Conservation (phyloP, 164 flowering plant genomes). For the Vitis amurensis region DNA sequence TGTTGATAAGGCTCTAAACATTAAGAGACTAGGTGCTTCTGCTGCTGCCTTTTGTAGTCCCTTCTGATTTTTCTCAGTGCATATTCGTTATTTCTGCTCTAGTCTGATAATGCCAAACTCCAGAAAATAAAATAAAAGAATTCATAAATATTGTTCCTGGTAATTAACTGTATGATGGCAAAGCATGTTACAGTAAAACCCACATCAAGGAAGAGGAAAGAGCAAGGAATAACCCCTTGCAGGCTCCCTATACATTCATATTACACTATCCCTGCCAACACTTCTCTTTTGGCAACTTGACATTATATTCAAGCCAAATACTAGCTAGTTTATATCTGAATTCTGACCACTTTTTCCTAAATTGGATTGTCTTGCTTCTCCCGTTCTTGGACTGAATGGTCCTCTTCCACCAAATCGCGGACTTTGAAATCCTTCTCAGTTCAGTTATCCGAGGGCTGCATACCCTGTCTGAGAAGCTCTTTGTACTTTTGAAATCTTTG, state of each 20-base stretch:
- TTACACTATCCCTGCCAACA: background rate
- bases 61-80: background rate
- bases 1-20: no score
- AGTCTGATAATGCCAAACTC: background rate
- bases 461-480: constrained; percentile 25
- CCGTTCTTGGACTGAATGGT: constrained; percentile 29
- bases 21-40: no score
- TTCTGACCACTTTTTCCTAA: constrained; percentile 27
- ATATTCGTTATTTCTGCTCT: background rate
- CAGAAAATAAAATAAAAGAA: background rate
- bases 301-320: background rate
- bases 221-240: background rate
- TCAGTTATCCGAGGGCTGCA: constrained; percentile 36
- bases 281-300: background rate
- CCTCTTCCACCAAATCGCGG: constrained; percentile 28
- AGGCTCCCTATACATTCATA: background rate
- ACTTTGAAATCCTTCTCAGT: constrained; percentile 24
- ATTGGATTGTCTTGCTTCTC: constrained; percentile 29
- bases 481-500: constrained; percentile 12
- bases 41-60: no score
- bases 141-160: background rate
- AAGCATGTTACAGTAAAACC: background rate
- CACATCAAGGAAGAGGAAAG: background rate
- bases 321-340: background rate
- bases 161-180: background rate